Evolutionary conservation across 1,284 basidiomycete genomes (phyloP), one percentile per base, ranked within the genome.

Genomic region (Ganoderma sinense): DNA sequence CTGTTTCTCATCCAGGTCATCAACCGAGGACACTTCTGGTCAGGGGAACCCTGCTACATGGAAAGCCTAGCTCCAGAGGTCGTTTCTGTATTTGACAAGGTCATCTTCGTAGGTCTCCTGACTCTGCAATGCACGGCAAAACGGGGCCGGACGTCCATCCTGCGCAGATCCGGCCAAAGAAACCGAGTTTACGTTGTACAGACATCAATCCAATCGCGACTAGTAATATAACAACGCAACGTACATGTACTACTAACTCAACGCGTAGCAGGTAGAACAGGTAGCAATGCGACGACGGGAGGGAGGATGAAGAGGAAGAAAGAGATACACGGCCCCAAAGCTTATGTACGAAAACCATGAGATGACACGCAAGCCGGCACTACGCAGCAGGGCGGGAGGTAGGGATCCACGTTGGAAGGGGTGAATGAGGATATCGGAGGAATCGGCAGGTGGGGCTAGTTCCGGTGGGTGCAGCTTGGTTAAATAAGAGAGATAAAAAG

Each of bases 171-270:
- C 48, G 62, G 29, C 43, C 6, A 58, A 14, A 43, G 53, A 58
- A 63, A 10, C 55, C 40, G 43, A 31, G 23, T 43, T 73, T 67
- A 69, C 68, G 67, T 73, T 69, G 62, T 73, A 73, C 72, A 73
- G 62, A 68, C 60, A 58, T 59, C 64, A 71, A 69, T 63, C 69
- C 69, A 73, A 71, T 69, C 69, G 65, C 69, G 66, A 74, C 75
- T 74, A 75, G 72, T 75, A 74, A 70, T 76, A 73, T 76, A 75
- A 75, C 74, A 75, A 66, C 72, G 73, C 74, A 68, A 71, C 64
- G 68, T 70, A 73, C 70, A 74, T 67, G 71, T 70, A 71, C 70
- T 71, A 71, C 70, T 63, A 74, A 75, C 72, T 69, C 69, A 68
- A 68, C 65, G 69, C 67, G 53, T n/a, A 70, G 66, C 69, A 71